A percentile compares a stretch with the other conserved stretches of the same genome.
Conservation (phyloP, 2,329 filamentous ascomycete genomes). For the Trichoderma endophyticum region DNA sequence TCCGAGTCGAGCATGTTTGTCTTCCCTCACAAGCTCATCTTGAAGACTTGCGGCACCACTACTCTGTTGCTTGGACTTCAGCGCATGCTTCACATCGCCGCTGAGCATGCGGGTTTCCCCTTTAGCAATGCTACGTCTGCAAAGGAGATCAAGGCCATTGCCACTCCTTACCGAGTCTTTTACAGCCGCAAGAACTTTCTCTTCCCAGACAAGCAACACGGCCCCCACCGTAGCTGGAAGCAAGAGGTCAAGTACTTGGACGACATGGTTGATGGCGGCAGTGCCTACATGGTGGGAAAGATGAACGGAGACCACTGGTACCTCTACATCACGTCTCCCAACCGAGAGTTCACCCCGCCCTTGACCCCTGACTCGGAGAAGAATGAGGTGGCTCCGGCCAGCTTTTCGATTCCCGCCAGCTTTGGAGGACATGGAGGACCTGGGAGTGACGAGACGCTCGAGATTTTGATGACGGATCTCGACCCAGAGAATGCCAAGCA, state of each 20-base stretch:
- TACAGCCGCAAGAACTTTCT: constrained; percentile 99
- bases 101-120: constrained; percentile 83
- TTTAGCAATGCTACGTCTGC: constrained; percentile 66
- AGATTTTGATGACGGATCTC: constrained; percentile 70
- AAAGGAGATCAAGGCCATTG: constrained; percentile 68
- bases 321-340: constrained; percentile 89
- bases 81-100: constrained; percentile 88
- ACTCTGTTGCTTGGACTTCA: constrained; percentile 86
- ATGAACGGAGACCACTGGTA: constrained; percentile 99
- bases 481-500: constrained; percentile 67
- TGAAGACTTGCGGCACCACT: constrained; percentile 98
- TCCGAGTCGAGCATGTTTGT: constrained; percentile 99
- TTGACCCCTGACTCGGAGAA: constrained; percentile 63
- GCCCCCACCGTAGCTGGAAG: constrained; percentile 95
- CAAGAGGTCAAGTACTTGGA: constrained; percentile 93
- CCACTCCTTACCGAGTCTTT: constrained; percentile 91
- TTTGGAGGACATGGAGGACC: constrained; percentile 38
- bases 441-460: constrained; percentile 72
- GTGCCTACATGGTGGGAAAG: constrained; percentile 99
- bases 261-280: constrained; percentile 85
- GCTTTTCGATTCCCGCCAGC: constrained; percentile 53
- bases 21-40: constrained; percentile 97
- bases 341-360: constrained; percentile 75
- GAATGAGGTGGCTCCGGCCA: constrained; percentile 34
- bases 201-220: constrained; percentile 89